A percentile compares a stretch with the other conserved stretches of the same genome.
These are phyloP conservation scores for Rhododendron molle DNA, from an alignment of 148 eudicot species.

Conservation along the genomic window DNA sequence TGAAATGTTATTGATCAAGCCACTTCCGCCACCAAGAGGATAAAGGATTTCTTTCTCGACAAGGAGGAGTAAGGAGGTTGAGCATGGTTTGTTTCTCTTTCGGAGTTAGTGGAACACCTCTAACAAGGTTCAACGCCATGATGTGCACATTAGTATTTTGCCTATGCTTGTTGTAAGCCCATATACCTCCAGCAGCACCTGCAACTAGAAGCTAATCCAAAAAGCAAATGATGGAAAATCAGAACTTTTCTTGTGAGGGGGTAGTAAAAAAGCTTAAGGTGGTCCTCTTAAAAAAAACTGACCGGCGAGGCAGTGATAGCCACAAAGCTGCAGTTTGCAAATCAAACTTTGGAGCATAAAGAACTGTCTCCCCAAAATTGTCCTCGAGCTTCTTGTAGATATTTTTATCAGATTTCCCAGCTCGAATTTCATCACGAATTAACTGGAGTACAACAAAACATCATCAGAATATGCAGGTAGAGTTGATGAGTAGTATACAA, in stretches of 20 bases:
- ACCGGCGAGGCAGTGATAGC: no score
- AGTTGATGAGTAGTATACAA: background rate
- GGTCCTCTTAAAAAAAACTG: no score
- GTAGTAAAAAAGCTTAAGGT: no score
- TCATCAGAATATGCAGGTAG: conserved; percentile 8
- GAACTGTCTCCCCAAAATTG: no score
- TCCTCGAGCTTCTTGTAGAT: no score
- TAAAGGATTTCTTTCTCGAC: conserved; percentile 37
- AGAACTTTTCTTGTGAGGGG: no score
- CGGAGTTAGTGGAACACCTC: conserved; percentile 83
- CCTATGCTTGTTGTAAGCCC: conserved; percentile 85
- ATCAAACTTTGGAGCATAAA: no score
- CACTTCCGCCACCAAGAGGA: conserved; percentile 64
- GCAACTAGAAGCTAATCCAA: no score
- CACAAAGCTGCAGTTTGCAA: no score
- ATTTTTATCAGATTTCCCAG: conserved; percentile 72
- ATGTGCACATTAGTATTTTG: conserved; percentile 83
- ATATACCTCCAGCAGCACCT: no score
- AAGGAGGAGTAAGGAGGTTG: conserved; percentile 86
- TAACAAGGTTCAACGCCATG: conserved; percentile 80
- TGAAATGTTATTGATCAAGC: conserved; percentile 22
- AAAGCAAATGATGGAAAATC: no score
- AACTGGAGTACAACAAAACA: conserved; percentile 42
- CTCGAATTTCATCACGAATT: conserved; percentile 84
- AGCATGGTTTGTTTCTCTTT: conserved; percentile 87